phyloP scores from a whole-genome alignment of 2,329 filamentous ascomycete genomes.

The Exserohilum rostratum region DNA sequence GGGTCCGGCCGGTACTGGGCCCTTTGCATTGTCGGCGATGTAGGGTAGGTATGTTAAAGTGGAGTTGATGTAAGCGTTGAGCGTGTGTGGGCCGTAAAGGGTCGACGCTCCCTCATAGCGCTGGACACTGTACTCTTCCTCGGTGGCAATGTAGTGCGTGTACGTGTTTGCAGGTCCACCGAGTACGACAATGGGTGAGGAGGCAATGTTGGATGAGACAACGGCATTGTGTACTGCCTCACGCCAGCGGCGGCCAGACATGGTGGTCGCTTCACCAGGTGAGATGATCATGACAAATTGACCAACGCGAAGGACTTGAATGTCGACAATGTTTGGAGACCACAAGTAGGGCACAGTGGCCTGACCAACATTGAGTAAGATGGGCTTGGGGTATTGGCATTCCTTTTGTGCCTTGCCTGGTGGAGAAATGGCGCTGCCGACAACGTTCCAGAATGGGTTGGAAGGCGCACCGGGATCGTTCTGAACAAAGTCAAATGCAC shows the following conservation, averaged over 20 bases:
- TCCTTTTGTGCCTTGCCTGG: constrained; percentile 72
- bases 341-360: constrained; percentile 79
- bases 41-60: constrained; percentile 75
- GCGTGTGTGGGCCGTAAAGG: constrained; percentile 80
- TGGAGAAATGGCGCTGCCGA: constrained; percentile 72
- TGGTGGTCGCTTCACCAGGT: constrained; percentile 88
- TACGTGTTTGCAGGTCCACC: constrained; percentile 92
- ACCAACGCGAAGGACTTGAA: constrained; percentile 83
- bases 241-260: constrained; percentile 91
- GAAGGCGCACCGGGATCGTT: constrained; percentile 76
- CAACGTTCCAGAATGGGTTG: constrained; percentile 80
- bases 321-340: constrained; percentile 89
- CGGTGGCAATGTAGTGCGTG: constrained; percentile 78
- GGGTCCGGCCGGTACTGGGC: constrained; percentile 59
- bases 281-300: constrained; percentile 83
- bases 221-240: constrained; percentile 42
- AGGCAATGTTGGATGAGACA: constrained; percentile 27
- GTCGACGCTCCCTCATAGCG: constrained; percentile 96
- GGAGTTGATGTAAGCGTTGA: constrained; percentile 86
- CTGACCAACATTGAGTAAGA: constrained; percentile 87
- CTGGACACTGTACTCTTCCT: constrained; percentile 82
- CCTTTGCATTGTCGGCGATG: constrained; percentile 55
- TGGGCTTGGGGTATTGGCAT: constrained; percentile 82
- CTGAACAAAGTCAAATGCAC: constrained; percentile 91
- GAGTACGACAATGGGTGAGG: constrained; percentile 70